phyloP scores from a whole-genome alignment of 805 yeast species.

The Candida tammaniensis region DNA sequence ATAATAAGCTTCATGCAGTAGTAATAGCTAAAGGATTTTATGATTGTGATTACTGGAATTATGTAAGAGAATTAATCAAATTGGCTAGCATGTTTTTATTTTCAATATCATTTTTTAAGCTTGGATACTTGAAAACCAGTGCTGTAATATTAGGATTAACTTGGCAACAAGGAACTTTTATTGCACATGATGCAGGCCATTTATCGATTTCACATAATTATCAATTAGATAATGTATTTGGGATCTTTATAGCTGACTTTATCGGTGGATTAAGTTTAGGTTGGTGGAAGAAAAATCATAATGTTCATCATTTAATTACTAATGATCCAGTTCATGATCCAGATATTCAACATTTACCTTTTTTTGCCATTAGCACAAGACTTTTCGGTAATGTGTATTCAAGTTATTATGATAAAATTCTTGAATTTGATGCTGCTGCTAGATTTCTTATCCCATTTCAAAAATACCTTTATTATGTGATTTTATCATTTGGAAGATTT shows the following conservation, averaged over 20 bases:
- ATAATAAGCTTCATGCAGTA: conserved; percentile 55
- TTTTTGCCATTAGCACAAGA: conserved; percentile 78
- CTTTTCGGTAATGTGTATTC: conserved; percentile 70
- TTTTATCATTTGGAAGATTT: conserved; percentile 79
- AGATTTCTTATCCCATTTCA: conserved; percentile 59
- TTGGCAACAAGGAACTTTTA: conserved; percentile 88
- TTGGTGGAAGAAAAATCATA: conserved; percentile 95
- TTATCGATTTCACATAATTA: conserved; percentile 78
- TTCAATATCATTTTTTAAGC: conserved; percentile 48
- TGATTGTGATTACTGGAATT: conserved; percentile 70
- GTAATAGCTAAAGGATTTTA: conserved; percentile 61
- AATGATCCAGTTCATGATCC: conserved; percentile 94
- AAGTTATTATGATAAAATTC: conserved; percentile 68
- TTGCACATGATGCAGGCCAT: conserved; percentile 91
- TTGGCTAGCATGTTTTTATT: conserved; percentile 52
- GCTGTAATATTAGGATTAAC: conserved; percentile 69
- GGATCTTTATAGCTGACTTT: conserved; percentile 71
- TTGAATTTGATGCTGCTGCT: conserved; percentile 70
- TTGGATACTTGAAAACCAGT: conserved; percentile 46
- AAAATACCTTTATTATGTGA: conserved; percentile 70
- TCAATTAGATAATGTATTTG: conserved; percentile 70
- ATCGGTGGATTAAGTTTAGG: conserved; percentile 87
- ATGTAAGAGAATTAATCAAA: conserved; percentile 65
- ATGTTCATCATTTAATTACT: conserved; percentile 89
- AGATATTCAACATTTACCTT: conserved; percentile 89